Percentiles rank a stretch among this genome's conserved stretches.
Evolutionary conservation across 306 rosid genomes (phyloP).

Genomic region (Malus sylvestris): DNA sequence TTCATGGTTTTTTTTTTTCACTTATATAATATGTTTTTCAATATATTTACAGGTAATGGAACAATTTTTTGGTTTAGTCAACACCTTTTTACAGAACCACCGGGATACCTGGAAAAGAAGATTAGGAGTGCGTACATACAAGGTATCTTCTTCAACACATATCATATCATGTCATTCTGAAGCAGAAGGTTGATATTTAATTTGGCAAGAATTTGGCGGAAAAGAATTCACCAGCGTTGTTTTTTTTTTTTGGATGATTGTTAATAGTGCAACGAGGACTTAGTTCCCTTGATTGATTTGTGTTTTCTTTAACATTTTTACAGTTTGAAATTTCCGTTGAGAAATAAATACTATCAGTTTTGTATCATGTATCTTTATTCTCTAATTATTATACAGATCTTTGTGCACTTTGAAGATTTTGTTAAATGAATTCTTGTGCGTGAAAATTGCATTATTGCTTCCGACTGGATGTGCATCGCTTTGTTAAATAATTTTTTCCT

Average conservation of each 20-base stretch:
- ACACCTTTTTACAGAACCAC: conserved; percentile 83
- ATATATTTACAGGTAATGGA: conserved; percentile 70
- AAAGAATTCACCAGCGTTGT: background rate
- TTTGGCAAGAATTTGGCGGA: background rate
- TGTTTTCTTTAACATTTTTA: background rate
- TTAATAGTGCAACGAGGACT: background rate
- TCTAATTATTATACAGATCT: background rate
- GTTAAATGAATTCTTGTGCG: background rate
- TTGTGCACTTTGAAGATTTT: background rate
- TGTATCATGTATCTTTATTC: background rate
- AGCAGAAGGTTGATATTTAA: background rate
- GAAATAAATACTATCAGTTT: background rate
- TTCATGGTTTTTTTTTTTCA: background rate
- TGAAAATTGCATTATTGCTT: background rate
- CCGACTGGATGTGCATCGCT: background rate
- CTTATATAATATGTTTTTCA: conserved; percentile 4
- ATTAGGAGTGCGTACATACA: conserved; percentile 84
- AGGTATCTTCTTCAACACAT: conserved; percentile 46
- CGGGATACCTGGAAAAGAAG: conserved; percentile 79
- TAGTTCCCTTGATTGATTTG: background rate
- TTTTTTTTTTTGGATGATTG: background rate
- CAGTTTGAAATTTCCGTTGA: background rate
- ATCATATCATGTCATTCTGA: background rate
- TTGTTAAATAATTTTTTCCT: background rate
- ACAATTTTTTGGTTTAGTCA: conserved; percentile 84